These are phyloP conservation scores for Leccinum rimulosum DNA, from an alignment of 768 basidiomycete species.

Conservation along the genomic window DNA sequence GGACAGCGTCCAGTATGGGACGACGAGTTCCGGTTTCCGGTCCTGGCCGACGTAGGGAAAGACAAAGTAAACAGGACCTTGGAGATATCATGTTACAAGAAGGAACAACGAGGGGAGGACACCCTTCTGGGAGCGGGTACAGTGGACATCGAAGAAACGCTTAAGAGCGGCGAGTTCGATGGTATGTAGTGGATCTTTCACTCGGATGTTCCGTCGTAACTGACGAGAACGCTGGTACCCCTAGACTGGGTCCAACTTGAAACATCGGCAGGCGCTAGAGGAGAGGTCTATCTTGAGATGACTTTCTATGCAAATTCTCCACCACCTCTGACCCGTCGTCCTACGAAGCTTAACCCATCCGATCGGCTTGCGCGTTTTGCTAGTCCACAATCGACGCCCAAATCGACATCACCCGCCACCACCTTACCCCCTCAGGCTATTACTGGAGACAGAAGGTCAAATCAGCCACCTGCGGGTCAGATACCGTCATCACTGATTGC, in stretches of 20 bases:
- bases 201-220: neutral
- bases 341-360: constrained; percentile 51
- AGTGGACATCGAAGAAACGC: constrained; percentile 73
- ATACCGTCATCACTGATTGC: constrained; percentile 27
- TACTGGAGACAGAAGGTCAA: constrained; percentile 9
- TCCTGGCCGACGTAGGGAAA: constrained; percentile 60
- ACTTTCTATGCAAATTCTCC: constrained; percentile 82
- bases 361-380: constrained; percentile 50
- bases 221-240: constrained; percentile 4
- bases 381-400: constrained; percentile 18
- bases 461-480: constrained; percentile 5
- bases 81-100: constrained; percentile 75
- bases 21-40: constrained; percentile 75
- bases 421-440: neutral
- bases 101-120: constrained; percentile 72
- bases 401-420: constrained; percentile 16
- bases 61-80: constrained; percentile 48
- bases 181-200: constrained; percentile 49
- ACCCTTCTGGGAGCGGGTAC: constrained; percentile 70
- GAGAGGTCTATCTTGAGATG: constrained; percentile 90
- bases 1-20: constrained; percentile 96
- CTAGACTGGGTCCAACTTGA: constrained; percentile 69
- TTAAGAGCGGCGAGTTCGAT: constrained; percentile 88
- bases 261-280: constrained; percentile 62
- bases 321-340: constrained; percentile 47